phyloP scores from a whole-genome alignment of 208 protist genomes.

The Leishmania martiniquensis region DNA sequence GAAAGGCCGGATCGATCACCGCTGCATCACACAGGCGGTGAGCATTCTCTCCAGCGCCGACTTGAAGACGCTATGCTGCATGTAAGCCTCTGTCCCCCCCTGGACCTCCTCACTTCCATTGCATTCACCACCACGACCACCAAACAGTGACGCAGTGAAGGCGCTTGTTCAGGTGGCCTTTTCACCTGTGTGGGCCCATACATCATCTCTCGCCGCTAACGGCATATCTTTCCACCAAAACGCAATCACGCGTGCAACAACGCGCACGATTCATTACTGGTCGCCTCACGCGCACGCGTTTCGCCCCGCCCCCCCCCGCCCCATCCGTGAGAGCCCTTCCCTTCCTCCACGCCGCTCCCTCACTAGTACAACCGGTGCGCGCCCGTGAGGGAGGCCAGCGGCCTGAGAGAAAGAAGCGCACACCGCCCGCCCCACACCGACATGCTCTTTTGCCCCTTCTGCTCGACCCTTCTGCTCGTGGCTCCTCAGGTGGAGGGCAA shows the following conservation, averaged over 20 bases:
- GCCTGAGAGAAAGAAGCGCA: not conserved
- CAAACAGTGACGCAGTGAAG: not conserved
- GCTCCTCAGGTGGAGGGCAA: slow-evolving; percentile 39
- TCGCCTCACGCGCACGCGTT: not conserved
- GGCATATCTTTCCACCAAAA: not conserved
- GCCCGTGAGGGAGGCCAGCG: not conserved
- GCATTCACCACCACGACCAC: not conserved
- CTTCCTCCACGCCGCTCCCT: not conserved
- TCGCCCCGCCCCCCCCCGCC: too few species aligned
- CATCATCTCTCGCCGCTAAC: too few species aligned
- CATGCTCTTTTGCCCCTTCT: slow-evolving; percentile 93
- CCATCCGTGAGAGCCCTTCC: too few species aligned
- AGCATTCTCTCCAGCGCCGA: too few species aligned
- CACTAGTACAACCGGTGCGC: not conserved
- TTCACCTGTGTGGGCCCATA: not conserved
- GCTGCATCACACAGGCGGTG: not conserved
- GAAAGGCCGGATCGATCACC: not conserved
- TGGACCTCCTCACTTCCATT: not conserved
- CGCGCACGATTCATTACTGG: too few species aligned
- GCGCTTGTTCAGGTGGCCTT: too few species aligned
- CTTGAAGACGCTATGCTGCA: too few species aligned
- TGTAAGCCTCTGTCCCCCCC: too few species aligned
- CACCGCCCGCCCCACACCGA: not conserved
- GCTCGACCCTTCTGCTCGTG: slow-evolving; percentile 82
- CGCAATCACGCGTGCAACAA: too few species aligned